phyloP scores from a whole-genome alignment of 1,284 basidiomycete genomes.

The Fomitopsis schrenkii region DNA sequence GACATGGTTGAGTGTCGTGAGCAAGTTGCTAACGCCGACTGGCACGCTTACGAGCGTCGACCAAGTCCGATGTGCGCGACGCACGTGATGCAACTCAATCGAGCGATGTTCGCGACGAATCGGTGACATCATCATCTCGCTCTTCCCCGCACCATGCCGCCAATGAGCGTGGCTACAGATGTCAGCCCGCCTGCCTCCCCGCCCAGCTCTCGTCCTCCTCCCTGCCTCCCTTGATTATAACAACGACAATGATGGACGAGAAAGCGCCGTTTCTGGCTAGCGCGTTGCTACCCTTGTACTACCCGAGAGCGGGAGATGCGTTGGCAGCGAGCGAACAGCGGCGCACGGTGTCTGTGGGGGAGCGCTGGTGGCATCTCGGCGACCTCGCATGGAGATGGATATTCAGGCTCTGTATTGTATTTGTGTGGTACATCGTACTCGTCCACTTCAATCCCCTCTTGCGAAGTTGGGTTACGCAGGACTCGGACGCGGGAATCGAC shows the following conservation, averaged over 20 bases:
- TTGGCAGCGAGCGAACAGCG: not conserved
- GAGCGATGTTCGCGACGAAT: too few species aligned
- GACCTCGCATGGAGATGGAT: not conserved
- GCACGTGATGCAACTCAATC: not conserved
- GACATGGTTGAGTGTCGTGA: not conserved
- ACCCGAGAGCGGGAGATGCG: not conserved
- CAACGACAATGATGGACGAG: not conserved
- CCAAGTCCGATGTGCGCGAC: not conserved
- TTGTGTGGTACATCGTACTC: not conserved
- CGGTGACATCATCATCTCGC: not conserved
- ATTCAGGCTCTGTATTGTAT: not conserved
- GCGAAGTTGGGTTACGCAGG: not conserved
- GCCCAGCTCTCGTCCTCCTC: not conserved
- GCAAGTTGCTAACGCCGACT: not conserved
- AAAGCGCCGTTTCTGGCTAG: not conserved
- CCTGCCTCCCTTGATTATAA: not conserved
- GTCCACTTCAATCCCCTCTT: not conserved
- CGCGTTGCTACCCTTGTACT: not conserved
- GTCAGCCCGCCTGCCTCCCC: not conserved
- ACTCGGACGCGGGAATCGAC: slow-evolving; percentile 6
- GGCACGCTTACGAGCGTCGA: not conserved
- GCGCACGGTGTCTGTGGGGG: not conserved
- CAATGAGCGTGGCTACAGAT: not conserved
- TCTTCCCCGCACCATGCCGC: not conserved
- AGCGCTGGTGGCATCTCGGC: not conserved